Conservation (phyloP, 495 filamentous ascomycete species). For the Aspergillus cristatus region DNA sequence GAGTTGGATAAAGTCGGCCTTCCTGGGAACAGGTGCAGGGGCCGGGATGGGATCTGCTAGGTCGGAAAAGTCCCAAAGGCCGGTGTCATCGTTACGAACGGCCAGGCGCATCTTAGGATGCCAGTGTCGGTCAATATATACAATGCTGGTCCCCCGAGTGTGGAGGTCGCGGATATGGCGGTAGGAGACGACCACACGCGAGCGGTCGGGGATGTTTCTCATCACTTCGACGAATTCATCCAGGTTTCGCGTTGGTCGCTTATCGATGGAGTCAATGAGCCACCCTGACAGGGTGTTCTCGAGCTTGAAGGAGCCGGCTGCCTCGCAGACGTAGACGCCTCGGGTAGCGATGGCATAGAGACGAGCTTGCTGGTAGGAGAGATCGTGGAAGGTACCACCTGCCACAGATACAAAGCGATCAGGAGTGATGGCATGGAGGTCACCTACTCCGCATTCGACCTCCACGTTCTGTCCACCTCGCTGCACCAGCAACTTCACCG, state of each 20-base stretch:
- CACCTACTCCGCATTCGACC: slow-evolving; percentile 75
- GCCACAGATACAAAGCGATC: slow-evolving; percentile 92
- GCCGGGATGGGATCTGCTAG: slow-evolving; percentile 72
- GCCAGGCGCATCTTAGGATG: slow-evolving; percentile 86
- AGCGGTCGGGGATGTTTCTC: slow-evolving; percentile 76
- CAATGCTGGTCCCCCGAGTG: slow-evolving; percentile 83
- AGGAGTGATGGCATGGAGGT: slow-evolving; percentile 90
- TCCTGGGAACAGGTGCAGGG: slow-evolving; percentile 56
- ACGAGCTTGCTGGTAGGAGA: slow-evolving; percentile 93
- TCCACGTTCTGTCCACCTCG: slow-evolving; percentile 82
- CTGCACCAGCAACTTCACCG: slow-evolving; percentile 68
- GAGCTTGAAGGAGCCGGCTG: slow-evolving; percentile 88
- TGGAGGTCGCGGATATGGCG: slow-evolving; percentile 93
- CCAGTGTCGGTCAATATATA: slow-evolving; percentile 94
- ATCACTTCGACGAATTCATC: slow-evolving; percentile 87
- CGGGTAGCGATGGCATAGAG: slow-evolving; percentile 86
- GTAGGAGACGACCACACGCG: slow-evolving; percentile 86
- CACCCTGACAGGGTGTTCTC: slow-evolving; percentile 86
- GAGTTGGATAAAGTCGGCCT: slow-evolving; percentile 82
- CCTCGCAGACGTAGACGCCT: slow-evolving; percentile 92
- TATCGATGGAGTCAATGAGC: slow-evolving; percentile 87
- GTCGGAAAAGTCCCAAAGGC: slow-evolving; percentile 90
- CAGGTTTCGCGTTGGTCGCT: slow-evolving; percentile 78
- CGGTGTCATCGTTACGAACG: slow-evolving; percentile 80
- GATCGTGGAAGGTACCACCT: slow-evolving; percentile 85